Evolutionary conservation across 192 early-diverging fungal species (phyloP), one percentile per base, ranked within the genome.

Genomic region (Coemansia asiatica): DNA sequence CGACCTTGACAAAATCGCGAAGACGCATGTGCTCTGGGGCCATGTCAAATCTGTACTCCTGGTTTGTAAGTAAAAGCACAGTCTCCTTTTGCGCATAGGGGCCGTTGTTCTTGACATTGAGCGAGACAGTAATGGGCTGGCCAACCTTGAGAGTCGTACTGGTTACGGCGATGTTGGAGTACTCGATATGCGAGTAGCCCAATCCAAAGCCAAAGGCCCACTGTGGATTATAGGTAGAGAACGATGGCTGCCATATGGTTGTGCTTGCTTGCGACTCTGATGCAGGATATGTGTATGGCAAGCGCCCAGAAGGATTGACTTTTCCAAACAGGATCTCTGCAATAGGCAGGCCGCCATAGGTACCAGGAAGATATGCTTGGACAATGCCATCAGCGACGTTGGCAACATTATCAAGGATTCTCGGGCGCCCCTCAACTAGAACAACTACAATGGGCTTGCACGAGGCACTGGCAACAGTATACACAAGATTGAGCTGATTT

Each of bases 151-250:
- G 29, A 6, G 48, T 28, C 0, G 26, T 26, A 0, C 35, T 26
- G 9, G 56, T 55, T 1, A 60, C 56, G 18, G 63, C 64, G 16
- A 88, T 57, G 28, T 79, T 76, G 8, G 74, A 67, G 64, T 86
- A 89, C 9, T 56, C 64, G 26, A 87, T 57, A 6, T 56, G 49
- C 0, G 83, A 76, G 64, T 88, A 89, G 21, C 83, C 79, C 3
- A 87, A 56, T 12, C 88, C 87, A 28, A 69, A 74, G 26, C 87
- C 81, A 60, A 89, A 89, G 1, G 85, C 57, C 54, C 79, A 89
- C 18, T 81, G 67, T 1, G 86, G 87, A 18, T 72, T 60, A 55
- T 87, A 87, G 60, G 83, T 77, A 7, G 64, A 57, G 38, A 31
- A 35, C 4, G 68, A 25, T 2, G 68, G 63, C 38, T 83, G 75